Percentiles rank a stretch among this genome's conserved stretches.
Conservation (phyloP, 805 yeast species). For the Cyberlindnera subsufficiens region DNA sequence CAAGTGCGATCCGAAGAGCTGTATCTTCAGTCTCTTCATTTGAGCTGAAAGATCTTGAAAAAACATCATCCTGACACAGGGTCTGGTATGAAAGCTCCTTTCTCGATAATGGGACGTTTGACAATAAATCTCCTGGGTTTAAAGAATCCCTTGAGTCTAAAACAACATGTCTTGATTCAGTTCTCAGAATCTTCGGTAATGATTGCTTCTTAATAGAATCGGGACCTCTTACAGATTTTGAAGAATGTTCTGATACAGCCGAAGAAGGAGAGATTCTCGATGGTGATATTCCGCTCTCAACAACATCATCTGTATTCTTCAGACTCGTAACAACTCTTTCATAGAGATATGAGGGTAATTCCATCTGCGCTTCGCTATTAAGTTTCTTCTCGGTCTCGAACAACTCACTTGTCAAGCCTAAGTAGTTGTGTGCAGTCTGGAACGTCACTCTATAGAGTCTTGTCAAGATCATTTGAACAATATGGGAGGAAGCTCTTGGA, state of each 20-base stretch:
- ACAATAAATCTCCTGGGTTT: slow-evolving; percentile 81
- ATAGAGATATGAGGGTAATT: slow-evolving; percentile 59
- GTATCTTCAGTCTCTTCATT: slow-evolving; percentile 66
- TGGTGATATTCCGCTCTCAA: slow-evolving; percentile 11
- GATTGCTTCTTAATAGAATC: slow-evolving; percentile 11
- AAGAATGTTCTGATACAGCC: slow-evolving; percentile 3
- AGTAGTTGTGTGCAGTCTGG: slow-evolving; percentile 80
- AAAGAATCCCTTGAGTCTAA: slow-evolving; percentile 48
- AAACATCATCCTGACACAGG: slow-evolving; percentile 1
- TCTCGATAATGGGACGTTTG: slow-evolving; percentile 70
- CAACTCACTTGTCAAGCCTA: slow-evolving; percentile 80
- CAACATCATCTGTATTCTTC: slow-evolving; percentile 17
- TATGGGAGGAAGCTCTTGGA: slow-evolving; percentile 89
- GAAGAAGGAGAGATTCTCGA: slow-evolving; percentile 3
- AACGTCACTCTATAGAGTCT: slow-evolving; percentile 86
- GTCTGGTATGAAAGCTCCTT: slow-evolving; percentile 1
- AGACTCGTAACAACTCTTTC: slow-evolving; percentile 48
- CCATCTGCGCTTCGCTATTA: slow-evolving; percentile 42
- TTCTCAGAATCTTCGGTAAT: slow-evolving; percentile 8
- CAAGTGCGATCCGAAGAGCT: slow-evolving; percentile 54
- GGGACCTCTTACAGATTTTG: slow-evolving; percentile 7
- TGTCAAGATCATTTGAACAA: slow-evolving; percentile 86
- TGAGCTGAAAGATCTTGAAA: slow-evolving; percentile 9
- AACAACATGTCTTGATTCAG: slow-evolving; percentile 41
- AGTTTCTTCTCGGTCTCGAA: slow-evolving; percentile 67